phyloP scores from a whole-genome alignment of 441 rosid genomes.

The Euphorbia celastroides region DNA sequence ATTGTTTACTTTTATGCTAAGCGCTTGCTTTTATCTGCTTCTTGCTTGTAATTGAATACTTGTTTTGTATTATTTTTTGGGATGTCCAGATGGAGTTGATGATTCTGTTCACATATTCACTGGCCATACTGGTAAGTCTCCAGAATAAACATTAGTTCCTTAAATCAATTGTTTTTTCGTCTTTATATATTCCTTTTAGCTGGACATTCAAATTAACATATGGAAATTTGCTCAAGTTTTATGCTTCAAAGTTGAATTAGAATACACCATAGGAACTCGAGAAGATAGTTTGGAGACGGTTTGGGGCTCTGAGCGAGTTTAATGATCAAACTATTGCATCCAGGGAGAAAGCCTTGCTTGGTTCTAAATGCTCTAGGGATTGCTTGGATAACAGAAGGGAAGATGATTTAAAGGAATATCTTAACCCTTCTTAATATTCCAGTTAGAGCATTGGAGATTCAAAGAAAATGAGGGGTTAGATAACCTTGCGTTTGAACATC shows the following conservation, averaged over 20 bases:
- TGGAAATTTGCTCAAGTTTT: background rate
- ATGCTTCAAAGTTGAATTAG: background rate
- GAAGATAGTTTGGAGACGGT: background rate
- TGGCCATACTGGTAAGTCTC: slow-evolving; percentile 63
- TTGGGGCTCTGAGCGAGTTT: background rate
- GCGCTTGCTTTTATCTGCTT: background rate
- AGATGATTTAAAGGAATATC: too few species aligned
- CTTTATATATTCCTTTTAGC: background rate
- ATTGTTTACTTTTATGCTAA: background rate
- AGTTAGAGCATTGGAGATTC: too few species aligned
- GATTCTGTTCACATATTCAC: slow-evolving; percentile 85
- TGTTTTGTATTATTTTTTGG: background rate
- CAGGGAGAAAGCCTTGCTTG: background rate
- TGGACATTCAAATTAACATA: background rate
- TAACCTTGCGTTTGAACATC: too few species aligned
- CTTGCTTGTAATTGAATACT: background rate
- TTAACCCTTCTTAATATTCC: too few species aligned
- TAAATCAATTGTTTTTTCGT: background rate
- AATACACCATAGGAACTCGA: background rate
- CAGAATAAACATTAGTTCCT: background rate
- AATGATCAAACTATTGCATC: background rate
- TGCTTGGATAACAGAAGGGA: too few species aligned
- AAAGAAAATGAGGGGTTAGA: too few species aligned
- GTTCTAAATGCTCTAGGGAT: background rate
- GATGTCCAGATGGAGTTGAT: slow-evolving; percentile 49